Conservation (phyloP, 805 yeast species). For the Yarrowia deformans region DNA sequence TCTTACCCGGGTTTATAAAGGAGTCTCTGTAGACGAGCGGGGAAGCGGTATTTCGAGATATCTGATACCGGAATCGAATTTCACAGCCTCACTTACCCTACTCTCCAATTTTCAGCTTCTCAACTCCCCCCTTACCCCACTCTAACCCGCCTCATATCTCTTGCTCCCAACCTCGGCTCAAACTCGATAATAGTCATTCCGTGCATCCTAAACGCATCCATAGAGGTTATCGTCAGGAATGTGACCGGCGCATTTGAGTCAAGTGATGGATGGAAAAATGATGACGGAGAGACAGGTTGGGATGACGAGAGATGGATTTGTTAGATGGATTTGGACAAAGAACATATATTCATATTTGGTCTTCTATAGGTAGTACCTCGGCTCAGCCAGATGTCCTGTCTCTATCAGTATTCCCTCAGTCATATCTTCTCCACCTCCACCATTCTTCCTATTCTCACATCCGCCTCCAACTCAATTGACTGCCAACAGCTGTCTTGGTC, state of each 20-base stretch:
- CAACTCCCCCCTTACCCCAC: not conserved
- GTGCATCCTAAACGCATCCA: conserved; percentile 9
- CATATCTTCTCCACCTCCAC: too few relatives aligned
- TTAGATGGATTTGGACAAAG: too few relatives aligned
- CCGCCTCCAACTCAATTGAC: not conserved
- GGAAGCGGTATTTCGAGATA: not conserved
- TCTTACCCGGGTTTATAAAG: not conserved
- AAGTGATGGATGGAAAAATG: too few relatives aligned
- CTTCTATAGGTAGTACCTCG: too few relatives aligned
- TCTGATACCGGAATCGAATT: not conserved
- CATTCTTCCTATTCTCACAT: too few relatives aligned
- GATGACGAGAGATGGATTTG: too few relatives aligned
- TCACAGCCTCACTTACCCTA: not conserved
- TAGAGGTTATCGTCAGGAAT: conserved; percentile 12
- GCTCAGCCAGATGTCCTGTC: too few relatives aligned
- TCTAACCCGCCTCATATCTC: not conserved
- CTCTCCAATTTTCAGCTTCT: not conserved
- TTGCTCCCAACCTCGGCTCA: conserved; percentile 25
- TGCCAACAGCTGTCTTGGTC: too few relatives aligned
- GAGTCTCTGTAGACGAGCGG: not conserved
- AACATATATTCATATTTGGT: too few relatives aligned
- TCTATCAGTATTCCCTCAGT: too few relatives aligned
- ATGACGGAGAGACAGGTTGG: not conserved
- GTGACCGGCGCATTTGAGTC: conserved; percentile 14
- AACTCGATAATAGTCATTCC: conserved; percentile 5